Evolutionary conservation across 495 filamentous ascomycete genomes (phyloP).

Genomic region (Tuber microsphaerosporum): DNA sequence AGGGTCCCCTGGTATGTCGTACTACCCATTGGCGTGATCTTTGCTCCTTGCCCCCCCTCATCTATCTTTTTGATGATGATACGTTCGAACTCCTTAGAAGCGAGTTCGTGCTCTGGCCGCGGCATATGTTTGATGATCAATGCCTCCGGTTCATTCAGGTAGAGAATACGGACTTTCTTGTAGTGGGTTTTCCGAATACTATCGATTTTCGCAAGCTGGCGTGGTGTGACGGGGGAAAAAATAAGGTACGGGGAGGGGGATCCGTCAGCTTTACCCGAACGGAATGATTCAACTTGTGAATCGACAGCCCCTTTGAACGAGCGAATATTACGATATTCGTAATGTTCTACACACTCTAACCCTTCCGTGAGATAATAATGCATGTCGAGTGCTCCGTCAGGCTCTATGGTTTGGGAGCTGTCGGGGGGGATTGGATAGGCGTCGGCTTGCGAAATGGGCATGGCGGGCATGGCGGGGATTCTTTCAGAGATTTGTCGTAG

Average conservation of each 20-base stretch:
- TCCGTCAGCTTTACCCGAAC: neutral
- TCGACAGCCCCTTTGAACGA: neutral
- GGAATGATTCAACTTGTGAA: neutral
- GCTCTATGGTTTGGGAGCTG: neutral
- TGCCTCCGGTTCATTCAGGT: neutral
- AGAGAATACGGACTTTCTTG: neutral
- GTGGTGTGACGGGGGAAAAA: neutral
- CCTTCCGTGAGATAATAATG: too few species aligned
- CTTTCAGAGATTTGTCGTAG: neutral
- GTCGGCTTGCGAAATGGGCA: neutral
- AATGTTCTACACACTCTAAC: neutral
- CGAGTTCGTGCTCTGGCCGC: neutral
- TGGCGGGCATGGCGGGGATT: neutral
- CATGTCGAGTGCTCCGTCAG: neutral
- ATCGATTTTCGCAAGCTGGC: neutral
- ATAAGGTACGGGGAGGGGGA: too few species aligned
- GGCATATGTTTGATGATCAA: constrained; percentile 14
- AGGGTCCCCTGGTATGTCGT: constrained; percentile 2
- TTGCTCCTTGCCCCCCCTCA: neutral
- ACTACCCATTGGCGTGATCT: constrained; percentile 1
- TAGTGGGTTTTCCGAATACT: neutral
- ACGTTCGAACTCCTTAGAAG: neutral
- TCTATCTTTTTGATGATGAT: neutral
- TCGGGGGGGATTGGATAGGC: neutral
- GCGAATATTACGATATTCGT: neutral